phyloP scores from a whole-genome alignment of 768 basidiomycete genomes.

The Paxillus involutus region DNA sequence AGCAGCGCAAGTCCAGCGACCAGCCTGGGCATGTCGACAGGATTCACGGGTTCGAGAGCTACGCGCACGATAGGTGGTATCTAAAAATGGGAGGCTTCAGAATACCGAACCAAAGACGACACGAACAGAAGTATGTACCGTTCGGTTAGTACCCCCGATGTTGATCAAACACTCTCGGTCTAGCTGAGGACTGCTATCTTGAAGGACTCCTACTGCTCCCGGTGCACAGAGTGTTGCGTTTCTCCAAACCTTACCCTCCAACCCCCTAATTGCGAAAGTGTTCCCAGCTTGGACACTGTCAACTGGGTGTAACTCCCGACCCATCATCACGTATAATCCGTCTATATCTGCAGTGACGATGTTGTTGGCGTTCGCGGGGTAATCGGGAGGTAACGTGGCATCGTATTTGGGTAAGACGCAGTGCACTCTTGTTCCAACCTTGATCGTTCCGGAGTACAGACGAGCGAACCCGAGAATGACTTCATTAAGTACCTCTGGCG shows the following conservation, averaged over 20 bases:
- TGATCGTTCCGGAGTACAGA: slow-evolving; percentile 86
- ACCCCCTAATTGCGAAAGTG: slow-evolving; percentile 88
- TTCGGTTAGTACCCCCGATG: slow-evolving; percentile 67
- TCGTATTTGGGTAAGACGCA: slow-evolving; percentile 90
- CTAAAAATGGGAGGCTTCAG: slow-evolving; percentile 36
- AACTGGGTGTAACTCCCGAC: slow-evolving; percentile 85
- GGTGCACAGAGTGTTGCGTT: slow-evolving; percentile 88
- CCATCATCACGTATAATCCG: slow-evolving; percentile 96
- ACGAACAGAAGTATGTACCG: slow-evolving; percentile 43
- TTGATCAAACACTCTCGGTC: slow-evolving; percentile 67
- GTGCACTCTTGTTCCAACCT: slow-evolving; percentile 59
- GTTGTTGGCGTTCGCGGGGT: slow-evolving; percentile 68
- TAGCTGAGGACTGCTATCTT: slow-evolving; percentile 30
- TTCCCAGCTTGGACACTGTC: slow-evolving; percentile 86
- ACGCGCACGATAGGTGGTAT: slow-evolving; percentile 91
- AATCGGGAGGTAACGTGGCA: slow-evolving; percentile 53
- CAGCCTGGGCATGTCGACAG: slow-evolving; percentile 87
- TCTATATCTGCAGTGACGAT: slow-evolving; percentile 61
- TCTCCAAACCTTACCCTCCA: slow-evolving; percentile 88
- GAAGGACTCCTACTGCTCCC: slow-evolving; percentile 40
- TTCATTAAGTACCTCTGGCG: slow-evolving; percentile 38
- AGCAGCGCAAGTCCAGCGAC: slow-evolving; percentile 85
- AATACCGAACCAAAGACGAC: background rate
- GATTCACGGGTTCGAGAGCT: slow-evolving; percentile 82
- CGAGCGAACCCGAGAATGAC: slow-evolving; percentile 90